Conservation (phyloP, 768 basidiomycete genomes). For the Crucibulum laeve region DNA sequence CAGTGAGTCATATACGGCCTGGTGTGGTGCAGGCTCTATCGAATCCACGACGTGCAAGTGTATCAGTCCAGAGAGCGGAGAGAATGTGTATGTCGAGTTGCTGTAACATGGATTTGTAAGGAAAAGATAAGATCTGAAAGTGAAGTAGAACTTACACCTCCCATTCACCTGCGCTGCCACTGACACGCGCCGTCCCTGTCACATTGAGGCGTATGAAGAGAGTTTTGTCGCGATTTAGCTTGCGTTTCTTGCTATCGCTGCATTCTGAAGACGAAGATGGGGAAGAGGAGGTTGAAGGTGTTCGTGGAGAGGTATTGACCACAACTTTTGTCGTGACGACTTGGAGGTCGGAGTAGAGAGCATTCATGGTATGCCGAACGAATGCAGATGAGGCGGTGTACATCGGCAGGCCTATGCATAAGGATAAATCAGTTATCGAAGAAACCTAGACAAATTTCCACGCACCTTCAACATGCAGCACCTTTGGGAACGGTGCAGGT, state of each 20-base stretch:
- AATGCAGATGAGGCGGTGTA: constrained; percentile 70
- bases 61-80: constrained; percentile 61
- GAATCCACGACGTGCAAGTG: constrained; percentile 63
- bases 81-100: constrained; percentile 71
- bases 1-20: constrained; percentile 63
- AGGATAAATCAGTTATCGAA: background rate
- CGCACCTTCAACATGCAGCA: constrained; percentile 67
- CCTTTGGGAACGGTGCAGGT: constrained; percentile 67
- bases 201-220: constrained; percentile 53
- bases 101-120: constrained; percentile 25
- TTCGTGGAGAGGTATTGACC: constrained; percentile 23
- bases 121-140: constrained; percentile 1
- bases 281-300: constrained; percentile 3
- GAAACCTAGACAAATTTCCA: background rate
- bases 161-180: constrained; percentile 63
- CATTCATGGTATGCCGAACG: constrained; percentile 69
- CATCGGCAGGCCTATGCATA: constrained; percentile 53
- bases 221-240: constrained; percentile 49
- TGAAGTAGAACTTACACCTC: constrained; percentile 51
- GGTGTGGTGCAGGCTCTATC: constrained; percentile 76
- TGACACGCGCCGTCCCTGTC: constrained; percentile 57
- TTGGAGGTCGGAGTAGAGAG: constrained; percentile 63
- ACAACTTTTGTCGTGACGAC: constrained; percentile 52
- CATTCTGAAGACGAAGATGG: constrained; percentile 1
- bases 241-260: constrained; percentile 15